Evolutionary conservation across 2,329 filamentous ascomycete species (phyloP), one percentile per base, ranked within the genome.

Genomic region (Colletotrichum echinochloae): DNA sequence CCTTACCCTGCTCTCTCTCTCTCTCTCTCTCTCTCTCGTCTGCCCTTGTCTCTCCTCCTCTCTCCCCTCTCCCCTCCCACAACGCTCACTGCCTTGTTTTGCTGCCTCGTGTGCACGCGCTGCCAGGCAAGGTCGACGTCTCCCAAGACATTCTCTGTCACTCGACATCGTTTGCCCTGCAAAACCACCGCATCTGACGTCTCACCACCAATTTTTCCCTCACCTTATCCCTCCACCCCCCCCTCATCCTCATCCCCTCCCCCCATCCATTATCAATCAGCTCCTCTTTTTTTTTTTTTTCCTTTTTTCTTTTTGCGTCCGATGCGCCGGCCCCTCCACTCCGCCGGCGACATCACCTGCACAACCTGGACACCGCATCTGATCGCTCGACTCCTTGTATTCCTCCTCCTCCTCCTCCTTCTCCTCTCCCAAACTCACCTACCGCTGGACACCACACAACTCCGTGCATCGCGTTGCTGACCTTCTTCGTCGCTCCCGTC

Each of bases 221-320:
- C 64, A 52, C 46, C 64, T 33, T 54, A 49, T 30, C 28, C 23
- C 28, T 23, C n/a, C n/a, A 23, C 48, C n/a, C n/a, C n/a, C n/a
- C n/a, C n/a, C n/a, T n/a, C n/a, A n/a, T n/a, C n/a, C n/a, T n/a
- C n/a, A n/a, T n/a, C n/a, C n/a, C n/a, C n/a, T n/a, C n/a, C 16
- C 56, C 66, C 63, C 64, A 56, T 62, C 64, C 64, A 63, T 63
- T 49, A 54, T 68, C 64, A 67, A 67, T 61, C 64, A 70, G 57
- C 68, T 70, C 68, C 68, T 70, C 64, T 70, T 70, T 70, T 70
- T n/a, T n/a, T n/a, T n/a, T n/a, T n/a, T n/a, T n/a, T n/a, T n/a
- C n/a, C n/a, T n/a, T n/a, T n/a, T n/a, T n/a, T n/a, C n/a, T n/a
- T n/a, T n/a, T 52, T 61, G 41, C 56, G 51, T 39, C 60, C 60